Base-by-base conservation (phyloP, 2,329 filamentous ascomycete genomes). In the Alternaria conjuncta region DNA sequence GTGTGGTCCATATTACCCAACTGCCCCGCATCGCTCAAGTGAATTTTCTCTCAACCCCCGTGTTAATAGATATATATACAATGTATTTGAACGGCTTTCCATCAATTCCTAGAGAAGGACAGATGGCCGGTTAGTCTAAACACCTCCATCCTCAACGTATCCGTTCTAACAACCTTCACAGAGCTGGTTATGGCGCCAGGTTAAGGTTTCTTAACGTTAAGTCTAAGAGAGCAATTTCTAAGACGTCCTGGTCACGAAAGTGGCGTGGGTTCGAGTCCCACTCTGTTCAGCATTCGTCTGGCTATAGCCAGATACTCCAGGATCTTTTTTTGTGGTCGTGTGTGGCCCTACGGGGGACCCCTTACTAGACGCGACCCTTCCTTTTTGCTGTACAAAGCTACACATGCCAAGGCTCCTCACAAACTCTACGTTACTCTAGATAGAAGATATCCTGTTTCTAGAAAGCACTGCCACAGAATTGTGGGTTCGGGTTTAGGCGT, bases 221-320 rank as follows among this genome's bases (percentile, higher is more conserved):
- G 32, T 36, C 30, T 36, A 36, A 32, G 30, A 13, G 13, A 76
- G 67, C 69, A 74, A 70, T 65, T 32, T 32, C 30, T 15, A 30
- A 32, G 30, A 67, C 75, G 2, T 78, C 76, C 76, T 79, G 75
- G 76, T 79, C 75, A 77, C 74, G 76, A 78, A 78, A 79, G 73
- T 77, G 75, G 77, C 77, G 65, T 61, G 65, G 63, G 65, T 67
- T 67, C 65, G 63, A 67, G 65, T 67, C 77, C 71, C 77, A 77
- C 75, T 78, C 77, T 78, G 73, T 77, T 79, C 77, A 79, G 59
- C 62, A 77, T 75, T 76, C 70, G 67, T 75, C 65, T 68, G 61
- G 57, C 57, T 25, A 46, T 59, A 26, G 51, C 54, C 59, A 63
- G 60, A 63, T 69, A 63, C 21, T 30, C 69, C 67, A 71, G 71